Base-by-base conservation (phyloP, 345 rosid species). In the Salix koriyanagi region DNA sequence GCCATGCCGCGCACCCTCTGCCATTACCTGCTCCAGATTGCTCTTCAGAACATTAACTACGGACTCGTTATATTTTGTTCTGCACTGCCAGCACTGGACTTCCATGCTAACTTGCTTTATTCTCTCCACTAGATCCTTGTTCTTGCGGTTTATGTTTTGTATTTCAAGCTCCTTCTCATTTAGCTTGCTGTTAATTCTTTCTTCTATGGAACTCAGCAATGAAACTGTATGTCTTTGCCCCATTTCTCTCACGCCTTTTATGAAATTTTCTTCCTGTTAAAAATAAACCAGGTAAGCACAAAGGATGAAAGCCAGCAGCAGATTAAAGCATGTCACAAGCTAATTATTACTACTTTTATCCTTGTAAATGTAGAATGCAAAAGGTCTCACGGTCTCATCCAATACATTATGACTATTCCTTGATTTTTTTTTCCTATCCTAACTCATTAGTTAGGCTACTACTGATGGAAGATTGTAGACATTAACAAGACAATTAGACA, bases 51-150 rank as follows among this genome's bases (percentile, higher is more conserved):
- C 86, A 70, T 87, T 87, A n/a, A 89, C 84, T 48, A 92, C 78
- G 25, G 91, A 86, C 80, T 92, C 97, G 0, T 86, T 90, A 84
- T 90, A 88, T 80, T 87, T 89, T 65, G 93, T 94, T 80, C 86
- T 81, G 81, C 79, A 81, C 26, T 91, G 92, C 97, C 95, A 91
- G 7, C 88, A 82, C 74, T 87, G 93, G 70, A 88, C 87, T 79
- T 92, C 92, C 46, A 65, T 58, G 10, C 87, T 78, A 23, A 81
- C 84, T 76, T 86, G 94, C 78, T 88, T 86, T 68, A 92, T 85
- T 71, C 79, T 88, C 74, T 88, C 95, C 69, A 81, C 83, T 1
- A 89, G 91, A 72, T 89, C 97, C 67, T 78, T 79, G 80, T 89
- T 92, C 88, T 82, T 91, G 79, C 77, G 78, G 78, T 88, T 88